Percentiles rank a stretch among this genome's conserved stretches.
Conservation (phyloP, 2,329 filamentous ascomycete genomes). For the Epichloe gansuensis region DNA sequence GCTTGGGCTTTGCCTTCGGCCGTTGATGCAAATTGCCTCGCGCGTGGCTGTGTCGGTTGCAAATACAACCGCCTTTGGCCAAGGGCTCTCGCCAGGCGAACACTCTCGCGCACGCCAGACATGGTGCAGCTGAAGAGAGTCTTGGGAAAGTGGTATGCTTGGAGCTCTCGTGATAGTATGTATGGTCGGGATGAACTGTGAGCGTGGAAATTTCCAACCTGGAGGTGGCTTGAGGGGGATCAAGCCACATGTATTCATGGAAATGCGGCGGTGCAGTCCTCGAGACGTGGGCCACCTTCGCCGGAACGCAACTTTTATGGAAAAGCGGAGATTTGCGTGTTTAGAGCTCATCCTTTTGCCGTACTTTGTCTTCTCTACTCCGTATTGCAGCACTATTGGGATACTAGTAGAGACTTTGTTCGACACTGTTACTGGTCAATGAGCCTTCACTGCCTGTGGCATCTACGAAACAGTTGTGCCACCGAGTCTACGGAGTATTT, state of each 20-base stretch:
- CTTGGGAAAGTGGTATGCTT: constrained; percentile 1
- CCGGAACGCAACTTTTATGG: too few relatives aligned
- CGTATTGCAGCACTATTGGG: too few relatives aligned
- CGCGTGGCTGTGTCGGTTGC: constrained; percentile 13
- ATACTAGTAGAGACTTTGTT: too few relatives aligned
- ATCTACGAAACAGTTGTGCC: too few relatives aligned
- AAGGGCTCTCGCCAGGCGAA: constrained; percentile 22
- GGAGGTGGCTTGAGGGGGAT: constrained; percentile 11
- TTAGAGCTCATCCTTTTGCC: too few relatives aligned
- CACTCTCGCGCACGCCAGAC: constrained; percentile 28
- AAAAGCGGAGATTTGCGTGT: neutral
- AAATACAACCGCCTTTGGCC: constrained; percentile 16
- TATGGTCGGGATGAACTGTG: constrained; percentile 3
- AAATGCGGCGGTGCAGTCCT: constrained; percentile 4
- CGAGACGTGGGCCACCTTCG: neutral
- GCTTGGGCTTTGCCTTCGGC: constrained; percentile 22
- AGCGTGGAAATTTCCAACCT: constrained; percentile 21
- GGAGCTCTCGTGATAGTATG: neutral
- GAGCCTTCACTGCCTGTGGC: too few relatives aligned
- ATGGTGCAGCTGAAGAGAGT: constrained; percentile 16
- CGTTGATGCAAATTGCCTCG: constrained; percentile 34
- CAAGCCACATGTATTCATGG: constrained; percentile 12
- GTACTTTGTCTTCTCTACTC: too few relatives aligned
- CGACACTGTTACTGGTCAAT: too few relatives aligned
- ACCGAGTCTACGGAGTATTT: too few relatives aligned